These are phyloP conservation scores for Stemphylium beticola DNA, from an alignment of 2,329 filamentous ascomycete genomes.

Conservation along the genomic window DNA sequence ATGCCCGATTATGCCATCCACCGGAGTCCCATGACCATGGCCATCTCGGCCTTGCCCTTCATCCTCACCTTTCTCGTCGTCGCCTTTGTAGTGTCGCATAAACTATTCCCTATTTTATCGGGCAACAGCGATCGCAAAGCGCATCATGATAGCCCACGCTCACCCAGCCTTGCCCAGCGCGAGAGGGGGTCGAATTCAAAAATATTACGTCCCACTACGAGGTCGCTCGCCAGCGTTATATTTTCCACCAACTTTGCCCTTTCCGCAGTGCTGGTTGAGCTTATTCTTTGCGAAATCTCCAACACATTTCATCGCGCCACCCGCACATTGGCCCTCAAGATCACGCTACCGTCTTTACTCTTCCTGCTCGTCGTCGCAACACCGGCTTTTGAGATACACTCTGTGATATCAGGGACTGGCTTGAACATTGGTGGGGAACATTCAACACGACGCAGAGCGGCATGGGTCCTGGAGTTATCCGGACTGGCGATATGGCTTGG, in stretches of 20 bases:
- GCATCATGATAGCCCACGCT: constrained; percentile 66
- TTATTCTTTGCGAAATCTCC: constrained; percentile 84
- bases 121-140: constrained; percentile 62
- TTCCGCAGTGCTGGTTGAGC: constrained; percentile 76
- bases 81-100: constrained; percentile 67
- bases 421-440: constrained; percentile 67
- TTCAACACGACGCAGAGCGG: constrained; percentile 63
- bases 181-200: constrained; percentile 36
- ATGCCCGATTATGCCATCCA: constrained; percentile 57
- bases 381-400: constrained; percentile 79
- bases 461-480: constrained; percentile 68
- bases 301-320: constrained; percentile 73
- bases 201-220: constrained; percentile 48
- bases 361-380: constrained; percentile 76
- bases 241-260: constrained; percentile 81
- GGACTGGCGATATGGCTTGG: constrained; percentile 73
- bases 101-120: constrained; percentile 76
- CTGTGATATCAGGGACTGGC: constrained; percentile 62
- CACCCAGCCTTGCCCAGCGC: constrained; percentile 52
- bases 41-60: constrained; percentile 72
- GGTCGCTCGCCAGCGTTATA: constrained; percentile 63
- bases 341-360: constrained; percentile 74
- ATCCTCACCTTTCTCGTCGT: constrained; percentile 71
- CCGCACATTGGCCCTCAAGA: constrained; percentile 69
- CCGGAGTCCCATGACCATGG: constrained; percentile 56